Conservation (phyloP, 2,329 filamentous ascomycete species). For the Paracamarosporium sp. region DNA sequence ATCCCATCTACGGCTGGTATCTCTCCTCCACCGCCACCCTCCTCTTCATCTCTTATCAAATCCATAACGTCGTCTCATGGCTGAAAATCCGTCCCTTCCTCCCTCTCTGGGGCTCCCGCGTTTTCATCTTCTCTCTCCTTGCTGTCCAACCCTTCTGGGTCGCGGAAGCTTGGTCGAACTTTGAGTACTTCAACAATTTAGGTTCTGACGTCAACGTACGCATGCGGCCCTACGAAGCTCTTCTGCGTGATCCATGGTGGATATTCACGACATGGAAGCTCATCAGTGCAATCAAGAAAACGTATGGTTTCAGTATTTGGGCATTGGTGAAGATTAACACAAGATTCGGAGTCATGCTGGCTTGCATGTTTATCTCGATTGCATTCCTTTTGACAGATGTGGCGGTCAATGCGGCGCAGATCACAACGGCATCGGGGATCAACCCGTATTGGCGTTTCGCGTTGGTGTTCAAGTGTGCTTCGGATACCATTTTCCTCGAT, state of each 20-base stretch:
- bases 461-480: conserved; percentile 45
- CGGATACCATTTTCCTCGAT: conserved; percentile 45
- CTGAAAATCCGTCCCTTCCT: conserved; percentile 44
- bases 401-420: conserved; percentile 34
- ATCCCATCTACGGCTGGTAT: conserved; percentile 43
- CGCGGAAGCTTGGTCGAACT: conserved; percentile 45
- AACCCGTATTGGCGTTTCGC: conserved; percentile 46
- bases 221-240: conserved; percentile 41
- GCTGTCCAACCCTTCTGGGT: conserved; percentile 45
- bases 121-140: conserved; percentile 40
- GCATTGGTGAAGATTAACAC: conserved; percentile 34
- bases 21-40: conserved; percentile 41
- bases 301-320: conserved; percentile 37
- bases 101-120: conserved; percentile 39
- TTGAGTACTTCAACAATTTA: conserved; percentile 42
- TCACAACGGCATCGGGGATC: conserved; percentile 35
- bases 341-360: conserved; percentile 42
- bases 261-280: conserved; percentile 45
- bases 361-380: conserved; percentile 42
- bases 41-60: conserved; percentile 44
- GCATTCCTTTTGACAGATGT: conserved; percentile 40
- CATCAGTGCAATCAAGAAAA: conserved; percentile 39
- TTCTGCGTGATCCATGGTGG: conserved; percentile 44
- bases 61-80: conserved; percentile 45
- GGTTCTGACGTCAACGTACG: conserved; percentile 35